Evolutionary conservation across 129 eudicot genomes (phyloP), one percentile per base, ranked within the genome.

Genomic region (Arctium minus): DNA sequence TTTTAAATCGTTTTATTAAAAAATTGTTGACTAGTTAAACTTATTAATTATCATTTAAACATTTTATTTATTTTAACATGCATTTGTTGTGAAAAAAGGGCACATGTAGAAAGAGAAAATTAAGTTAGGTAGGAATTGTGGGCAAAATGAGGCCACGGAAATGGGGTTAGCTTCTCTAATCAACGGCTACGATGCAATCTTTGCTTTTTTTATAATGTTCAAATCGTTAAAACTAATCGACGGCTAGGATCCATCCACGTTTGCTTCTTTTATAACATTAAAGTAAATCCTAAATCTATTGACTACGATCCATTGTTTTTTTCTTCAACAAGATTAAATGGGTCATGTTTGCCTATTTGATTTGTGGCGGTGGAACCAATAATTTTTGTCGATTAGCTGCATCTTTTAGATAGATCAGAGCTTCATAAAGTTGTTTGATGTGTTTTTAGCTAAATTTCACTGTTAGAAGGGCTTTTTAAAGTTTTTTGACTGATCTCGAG

Each of bases 141-240:
- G 80, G 31, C 71, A 76, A 8, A 40, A 76, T 76, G 70, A 32
- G 38, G 70, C 32, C 80, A 29, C 70, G 4, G 5, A 67, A 67
- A 67, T 48, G 39, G 68, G 8, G 79, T 75, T 75, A 44, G 79
- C 79, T 27, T 10, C 42, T 75, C 68, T 13, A 75, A 75, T 29
- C 79, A 39, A 75, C 79, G 79, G 79, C 79, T 75, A 44, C 13
- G 79, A 75, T 75, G 8, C 79, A 75, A 4, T 29, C 29, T 17
- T 60, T 60, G 30, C 67, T 3, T 56, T 2, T 56, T 17, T 15
- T 46, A 10, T 10, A 46, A 46, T 15, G 2, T 17, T 17, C 5
- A 56, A 4, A 56, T 15, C 2, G 36, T 8, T 4, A 56, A 17
- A 17, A 17, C 67, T 56, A 56, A 56, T 17, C 29, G 29, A 56